A percentile compares a stretch with the other conserved stretches of the same genome.
phyloP scores from a whole-genome alignment of 257 asterid species.

The Solanum chilense region DNA sequence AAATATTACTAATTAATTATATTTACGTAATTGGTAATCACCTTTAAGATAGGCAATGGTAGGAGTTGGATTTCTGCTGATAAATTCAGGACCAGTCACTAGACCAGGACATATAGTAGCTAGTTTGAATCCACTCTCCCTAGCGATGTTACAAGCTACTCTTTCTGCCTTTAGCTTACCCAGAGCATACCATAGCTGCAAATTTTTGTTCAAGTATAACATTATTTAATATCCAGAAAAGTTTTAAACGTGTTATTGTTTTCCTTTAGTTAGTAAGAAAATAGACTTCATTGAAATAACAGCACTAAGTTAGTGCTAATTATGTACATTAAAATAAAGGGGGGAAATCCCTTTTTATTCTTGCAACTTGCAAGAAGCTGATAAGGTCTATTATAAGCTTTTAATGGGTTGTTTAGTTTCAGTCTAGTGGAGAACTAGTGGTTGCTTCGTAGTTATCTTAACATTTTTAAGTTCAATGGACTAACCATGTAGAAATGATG shows the following conservation, averaged over 20 bases:
- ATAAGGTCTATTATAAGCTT: neutral
- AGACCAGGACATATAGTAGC: constrained; percentile 77
- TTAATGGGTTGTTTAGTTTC: neutral
- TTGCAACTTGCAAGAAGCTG: neutral
- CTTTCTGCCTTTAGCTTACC: constrained; percentile 86
- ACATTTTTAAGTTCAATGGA: neutral
- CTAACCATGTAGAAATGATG: neutral
- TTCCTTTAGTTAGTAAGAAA: neutral
- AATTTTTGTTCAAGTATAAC: neutral
- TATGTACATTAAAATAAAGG: neutral
- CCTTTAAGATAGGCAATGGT: constrained; percentile 82
- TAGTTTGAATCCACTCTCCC: constrained; percentile 41
- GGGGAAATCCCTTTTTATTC: neutral
- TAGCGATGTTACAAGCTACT: constrained; percentile 62
- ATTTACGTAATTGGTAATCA: neutral
- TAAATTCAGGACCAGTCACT: constrained; percentile 55
- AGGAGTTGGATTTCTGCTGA: constrained; percentile 41
- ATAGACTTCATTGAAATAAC: neutral
- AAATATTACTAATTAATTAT: neutral
- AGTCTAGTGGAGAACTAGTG: neutral
- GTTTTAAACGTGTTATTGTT: neutral
- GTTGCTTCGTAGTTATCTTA: neutral
- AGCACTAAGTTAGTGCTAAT: neutral
- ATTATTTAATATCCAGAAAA: neutral
- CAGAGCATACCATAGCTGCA: constrained; percentile 90